Evolutionary conservation across 1,139 yeast genomes (phyloP), one percentile per base, ranked within the genome.

Genomic region (Groenewaldozyma auringiensis): DNA sequence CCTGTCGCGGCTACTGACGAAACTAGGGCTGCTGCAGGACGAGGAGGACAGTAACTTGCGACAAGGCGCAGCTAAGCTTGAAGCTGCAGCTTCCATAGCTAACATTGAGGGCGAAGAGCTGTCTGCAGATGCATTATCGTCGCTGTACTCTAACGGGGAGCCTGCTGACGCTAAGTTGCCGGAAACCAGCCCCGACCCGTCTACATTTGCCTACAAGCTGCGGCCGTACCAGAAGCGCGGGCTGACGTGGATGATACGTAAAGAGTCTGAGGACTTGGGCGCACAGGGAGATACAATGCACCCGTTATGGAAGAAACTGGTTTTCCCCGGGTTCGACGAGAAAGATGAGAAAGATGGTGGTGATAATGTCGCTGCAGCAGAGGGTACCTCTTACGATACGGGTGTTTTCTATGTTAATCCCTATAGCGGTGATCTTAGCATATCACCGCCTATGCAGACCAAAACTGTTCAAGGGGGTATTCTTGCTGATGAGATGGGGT

Each of bases 401-500:
- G 41, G 41, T 16, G n/a, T 25, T 33, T 89, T 89, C 57, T 92
- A 83, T 63, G 88, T 84, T 17, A 92, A 89, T 58, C 67, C 87
- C 51, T 85, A 83, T 61, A 80, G 83, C 47, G 96, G 96, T 2
- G 92, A 84, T 51, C 73, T 92, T 48, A 79, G 94, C 0, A 57
- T 78, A 18, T 74, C 74, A 17, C 78, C 75, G 53, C 97, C 97
- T 1, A 54, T 59, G 9, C 60, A 63, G 46, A 58, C 58, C 42
- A 76, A 74, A 50, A 70, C 81, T 0, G 64, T 75, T 31, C 71
- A 80, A 35, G 97, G 98, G 20, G 98, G 98, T 1, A 85, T 89
- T 16, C 67, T 89, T n/a, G 95, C 96, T 0, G 97, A 89, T 64
- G 97, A 89, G 62, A 89, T 89, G 97, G 97, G 97, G 0, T 70